These are phyloP conservation scores for Ambrosia hybrid DNA, from an alignment of 140 eudicot species.

Conservation along the genomic window DNA sequence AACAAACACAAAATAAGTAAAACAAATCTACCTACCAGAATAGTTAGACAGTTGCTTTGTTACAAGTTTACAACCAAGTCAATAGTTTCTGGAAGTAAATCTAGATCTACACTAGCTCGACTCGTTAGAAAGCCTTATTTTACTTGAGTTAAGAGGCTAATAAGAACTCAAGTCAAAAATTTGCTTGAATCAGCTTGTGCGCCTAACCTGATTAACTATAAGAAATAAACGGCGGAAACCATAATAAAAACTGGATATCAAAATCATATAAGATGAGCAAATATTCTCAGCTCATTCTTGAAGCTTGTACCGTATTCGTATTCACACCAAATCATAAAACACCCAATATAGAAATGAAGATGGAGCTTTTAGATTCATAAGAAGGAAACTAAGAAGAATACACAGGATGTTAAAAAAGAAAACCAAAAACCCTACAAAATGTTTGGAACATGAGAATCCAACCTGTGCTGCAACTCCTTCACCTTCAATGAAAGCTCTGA, in stretches of 20 bases:
- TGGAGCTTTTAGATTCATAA: slow-evolving; percentile 34
- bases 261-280: slow-evolving; percentile 26
- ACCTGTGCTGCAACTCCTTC: slow-evolving; percentile 85
- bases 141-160: no score
- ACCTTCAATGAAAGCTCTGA: slow-evolving; percentile 77
- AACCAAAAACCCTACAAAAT: slow-evolving; percentile 59
- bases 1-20: no score
- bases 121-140: no score
- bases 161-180: no score
- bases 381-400: slow-evolving; percentile 22
- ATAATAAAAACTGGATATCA: not conserved
- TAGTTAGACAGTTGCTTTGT: no score
- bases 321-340: slow-evolving; percentile 39
- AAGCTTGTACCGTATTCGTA: slow-evolving; percentile 34
- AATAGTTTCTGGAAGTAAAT: no score
- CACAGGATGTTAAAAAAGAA: slow-evolving; percentile 23
- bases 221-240: not conserved
- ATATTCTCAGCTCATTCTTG: slow-evolving; percentile 28
- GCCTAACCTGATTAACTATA: no score
- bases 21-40: no score
- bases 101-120: no score
- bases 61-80: no score
- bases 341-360: slow-evolving; percentile 17
- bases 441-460: slow-evolving; percentile 82
- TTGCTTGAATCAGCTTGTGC: no score